These are phyloP conservation scores for Balansia obtecta DNA, from an alignment of 2,329 filamentous ascomycete species.

Conservation along the genomic window DNA sequence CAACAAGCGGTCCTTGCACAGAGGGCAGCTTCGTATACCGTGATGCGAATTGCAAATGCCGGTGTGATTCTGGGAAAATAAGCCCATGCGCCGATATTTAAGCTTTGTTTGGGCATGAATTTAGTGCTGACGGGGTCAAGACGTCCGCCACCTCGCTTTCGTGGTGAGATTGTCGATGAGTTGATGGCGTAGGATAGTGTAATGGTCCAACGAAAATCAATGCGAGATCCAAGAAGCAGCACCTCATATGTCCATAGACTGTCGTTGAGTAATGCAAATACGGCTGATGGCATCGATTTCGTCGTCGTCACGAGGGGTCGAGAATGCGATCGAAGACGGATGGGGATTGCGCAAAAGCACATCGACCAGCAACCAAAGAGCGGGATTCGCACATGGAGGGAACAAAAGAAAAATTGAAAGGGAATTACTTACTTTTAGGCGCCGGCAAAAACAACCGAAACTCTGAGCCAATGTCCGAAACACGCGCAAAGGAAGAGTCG, in stretches of 20 bases:
- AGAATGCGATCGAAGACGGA: slow-evolving; percentile 6
- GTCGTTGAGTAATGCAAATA: background rate
- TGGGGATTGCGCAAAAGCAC: background rate
- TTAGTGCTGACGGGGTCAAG: too few relatives aligned
- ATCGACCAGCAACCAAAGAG: slow-evolving; percentile 1
- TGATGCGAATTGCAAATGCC: too few relatives aligned
- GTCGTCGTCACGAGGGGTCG: slow-evolving; percentile 8
- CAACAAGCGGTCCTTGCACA: too few relatives aligned
- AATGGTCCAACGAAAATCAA: too few relatives aligned
- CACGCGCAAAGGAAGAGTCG: slow-evolving; percentile 34
- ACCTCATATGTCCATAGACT: background rate
- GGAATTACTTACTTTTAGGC: slow-evolving; percentile 39
- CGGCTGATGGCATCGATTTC: slow-evolving; percentile 2
- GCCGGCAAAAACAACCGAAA: slow-evolving; percentile 36
- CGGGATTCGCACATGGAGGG: background rate
- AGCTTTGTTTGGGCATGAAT: too few relatives aligned
- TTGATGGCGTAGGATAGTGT: background rate
- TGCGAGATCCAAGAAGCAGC: too few relatives aligned
- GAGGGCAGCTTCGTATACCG: too few relatives aligned
- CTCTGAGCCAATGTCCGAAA: slow-evolving; percentile 31
- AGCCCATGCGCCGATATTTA: too few relatives aligned
- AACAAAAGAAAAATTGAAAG: slow-evolving; percentile 3
- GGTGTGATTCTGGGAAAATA: too few relatives aligned
- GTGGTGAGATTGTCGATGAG: too few relatives aligned
- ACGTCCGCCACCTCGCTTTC: too few relatives aligned